Base-by-base conservation (phyloP, 164 flowering plant species). In the Tetracentron sinense region DNA sequence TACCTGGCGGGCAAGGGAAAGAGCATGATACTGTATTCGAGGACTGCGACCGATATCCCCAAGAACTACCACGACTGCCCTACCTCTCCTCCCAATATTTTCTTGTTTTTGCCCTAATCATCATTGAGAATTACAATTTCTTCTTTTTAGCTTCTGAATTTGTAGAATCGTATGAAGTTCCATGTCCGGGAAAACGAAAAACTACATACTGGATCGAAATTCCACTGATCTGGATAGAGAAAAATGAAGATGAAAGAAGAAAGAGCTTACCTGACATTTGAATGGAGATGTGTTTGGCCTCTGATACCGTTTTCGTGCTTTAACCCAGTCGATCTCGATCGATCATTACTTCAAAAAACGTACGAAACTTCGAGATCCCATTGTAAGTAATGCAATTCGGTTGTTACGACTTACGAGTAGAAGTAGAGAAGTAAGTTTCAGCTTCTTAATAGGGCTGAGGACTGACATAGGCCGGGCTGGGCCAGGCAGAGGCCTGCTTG, bases 31-130 rank as follows among this genome's bases (percentile, higher is more conserved):
- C 60, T 94, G 98, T 97, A 90, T 94, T 4, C 98, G 88, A 61
- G 98, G 98, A 66, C 97, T 91, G n/a, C 95, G 91, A 14, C 97
- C 97, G 4, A 94, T 56, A 64, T 94, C 97, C 0, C 98, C 98
- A 1, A 90, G 81, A 44, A 89, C 97, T 25, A 90, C 95, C 57
- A 93, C 88, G 3, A 90, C 89, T 8, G 92, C 98, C 58, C 97
- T 78, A 4, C 89, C 89, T 71, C 84, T 82, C 75, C 49, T 76
- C 53, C 76, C 74, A 60, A 71, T 73, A 53, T 64, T 64, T 61
- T 49, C 71, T 25, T 21, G 42, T 23, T 50, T 23, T 42, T 35
- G 22, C 19, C 52, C 70, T 60, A 42, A 22, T 27, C 27, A 28
- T 55, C 54, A 29, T n/a, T n/a, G 16, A 27, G 51, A 20, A 55